These are phyloP conservation scores for Pseudogymnoascus sp. DNA, from an alignment of 2,329 filamentous ascomycete genomes.

Conservation along the genomic window DNA sequence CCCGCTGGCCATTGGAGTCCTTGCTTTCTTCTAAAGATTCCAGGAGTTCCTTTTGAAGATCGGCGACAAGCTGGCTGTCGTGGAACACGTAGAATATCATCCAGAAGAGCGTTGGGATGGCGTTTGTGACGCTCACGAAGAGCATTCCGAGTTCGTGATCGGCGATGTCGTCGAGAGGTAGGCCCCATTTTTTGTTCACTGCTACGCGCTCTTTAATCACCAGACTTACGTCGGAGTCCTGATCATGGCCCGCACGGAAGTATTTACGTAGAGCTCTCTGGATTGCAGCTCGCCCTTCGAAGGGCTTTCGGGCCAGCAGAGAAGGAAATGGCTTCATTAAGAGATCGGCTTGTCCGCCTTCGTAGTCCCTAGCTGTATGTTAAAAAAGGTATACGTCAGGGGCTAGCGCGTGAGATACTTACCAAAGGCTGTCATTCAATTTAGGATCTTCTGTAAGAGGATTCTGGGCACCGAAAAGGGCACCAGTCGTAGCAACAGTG, in stretches of 20 bases:
- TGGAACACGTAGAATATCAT: conserved; percentile 27
- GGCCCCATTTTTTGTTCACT: conserved; percentile 25
- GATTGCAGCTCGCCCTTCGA: conserved; percentile 31
- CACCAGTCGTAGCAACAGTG: conserved; percentile 32
- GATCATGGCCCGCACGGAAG: conserved; percentile 27
- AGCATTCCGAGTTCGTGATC: conserved; percentile 28
- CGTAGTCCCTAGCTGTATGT: conserved; percentile 23
- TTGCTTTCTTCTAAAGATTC: background rate
- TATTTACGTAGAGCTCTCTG: conserved; percentile 30
- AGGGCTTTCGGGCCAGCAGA: conserved; percentile 28
- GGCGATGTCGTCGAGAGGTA: conserved; percentile 26
- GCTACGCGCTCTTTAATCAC: conserved; percentile 27
- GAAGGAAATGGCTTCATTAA: conserved; percentile 29
- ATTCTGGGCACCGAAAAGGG: conserved; percentile 39
- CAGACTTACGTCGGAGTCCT: conserved; percentile 23
- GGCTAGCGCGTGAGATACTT: conserved; percentile 11
- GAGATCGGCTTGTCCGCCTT: conserved; percentile 25
- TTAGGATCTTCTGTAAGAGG: conserved; percentile 32
- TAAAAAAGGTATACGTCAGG: conserved; percentile 2
- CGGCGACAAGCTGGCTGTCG: conserved; percentile 21
- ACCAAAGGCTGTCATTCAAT: conserved; percentile 36
- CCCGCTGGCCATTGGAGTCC: background rate
- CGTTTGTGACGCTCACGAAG: conserved; percentile 28
- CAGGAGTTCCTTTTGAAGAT: conserved; percentile 28
- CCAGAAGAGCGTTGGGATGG: conserved; percentile 35